Base-by-base conservation (phyloP, 73 alveolate genomes). In the Tetrahymena malaccensis region DNA sequence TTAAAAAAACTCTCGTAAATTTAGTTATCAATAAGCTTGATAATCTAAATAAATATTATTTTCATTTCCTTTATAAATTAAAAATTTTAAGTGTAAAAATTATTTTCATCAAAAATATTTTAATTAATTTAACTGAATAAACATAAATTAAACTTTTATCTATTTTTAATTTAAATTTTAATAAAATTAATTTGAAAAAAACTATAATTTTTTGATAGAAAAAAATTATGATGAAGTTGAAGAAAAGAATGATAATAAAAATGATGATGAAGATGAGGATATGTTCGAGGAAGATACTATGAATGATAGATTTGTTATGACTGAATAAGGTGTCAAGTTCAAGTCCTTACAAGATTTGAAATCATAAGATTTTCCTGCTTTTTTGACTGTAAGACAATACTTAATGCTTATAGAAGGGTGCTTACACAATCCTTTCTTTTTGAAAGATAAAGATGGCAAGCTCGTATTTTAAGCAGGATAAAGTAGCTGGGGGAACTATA, bases 351-450 rank as follows among this genome's bases (percentile, higher is more conserved):
- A 96, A 31, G 97, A 96, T 37, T 70, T 98, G 93, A 84, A 94
- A 83, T 96, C 97, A 43, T 43, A 85, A 33, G 97, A 97, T 50
- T 98, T 98, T 95, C 99, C 99, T 34, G 96, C 98, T 9, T 98
- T 98, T 94, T 43, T 97, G 35, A 98, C 99, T n/a, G 98, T 98
- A 0, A 98, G 97, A 94, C 95, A 96, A 94, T 50, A 98, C n/a
- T 93, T 98, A 5, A 94, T 97, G 94, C 96, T 98, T 97, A 58
- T 98, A 17, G 99, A 98, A 94, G 99, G 98, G 11, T 96, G 98
- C 37, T 89, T 97, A 15, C 35, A 43, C 43, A 95, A 95, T 44
- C 99, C 99, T 35, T 98, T 98, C 97, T 98, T 98, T 96, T 84
- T 96, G n/a, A 95, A 99, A 43, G 97, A 97, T 50, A 33, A 58